Base-by-base conservation (phyloP, 352 stramenopile species). In the Phytophthora ramorum region DNA sequence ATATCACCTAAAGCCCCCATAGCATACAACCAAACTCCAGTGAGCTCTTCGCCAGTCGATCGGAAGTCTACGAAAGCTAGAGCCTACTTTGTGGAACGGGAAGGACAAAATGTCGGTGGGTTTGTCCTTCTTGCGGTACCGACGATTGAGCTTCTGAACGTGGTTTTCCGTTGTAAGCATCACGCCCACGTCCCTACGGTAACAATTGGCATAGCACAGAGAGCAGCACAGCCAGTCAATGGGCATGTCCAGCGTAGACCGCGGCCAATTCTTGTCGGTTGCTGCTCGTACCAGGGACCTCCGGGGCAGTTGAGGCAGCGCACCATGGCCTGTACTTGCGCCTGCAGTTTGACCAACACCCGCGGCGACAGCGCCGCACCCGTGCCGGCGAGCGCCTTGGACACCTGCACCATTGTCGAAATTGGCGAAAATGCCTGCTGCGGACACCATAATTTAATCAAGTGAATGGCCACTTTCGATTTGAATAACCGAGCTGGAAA, bases 61-160 rank as follows among this genome's bases (percentile, higher is more conserved):
- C 40, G 4, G 32, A 37, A 37, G 32, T 37, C 35, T 16, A 6
- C 35, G n/a, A n/a, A n/a, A n/a, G n/a, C n/a, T n/a, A n/a, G n/a
- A n/a, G 37, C 82, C 90, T 17, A 47, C 93, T 76, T 93, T 88
- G 76, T 93, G 84, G 56, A 83, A 83, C 9, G 87, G 85, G 59
- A 94, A 94, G 14, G 87, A 96, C 16, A 96, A 64, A 48, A 94
- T 90, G 52, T 96, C 84, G 8, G 85, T 96, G 8, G 85, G 75
- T 34, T 87, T 91, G 65, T 96, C 79, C 69, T 93, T 92, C 54
- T 90, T 75, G 17, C 85, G 85, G 45, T 78, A 89, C 55, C 69
- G 78, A 28, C 76, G 79, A 57, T 96, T 96, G 46, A 96, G 73
- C 14, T 75, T 79, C 49, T 84, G 84, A 35, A 96, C 89, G 66